These are phyloP conservation scores for Irpex sp. DNA, from an alignment of 1,284 basidiomycete genomes.

Conservation along the genomic window DNA sequence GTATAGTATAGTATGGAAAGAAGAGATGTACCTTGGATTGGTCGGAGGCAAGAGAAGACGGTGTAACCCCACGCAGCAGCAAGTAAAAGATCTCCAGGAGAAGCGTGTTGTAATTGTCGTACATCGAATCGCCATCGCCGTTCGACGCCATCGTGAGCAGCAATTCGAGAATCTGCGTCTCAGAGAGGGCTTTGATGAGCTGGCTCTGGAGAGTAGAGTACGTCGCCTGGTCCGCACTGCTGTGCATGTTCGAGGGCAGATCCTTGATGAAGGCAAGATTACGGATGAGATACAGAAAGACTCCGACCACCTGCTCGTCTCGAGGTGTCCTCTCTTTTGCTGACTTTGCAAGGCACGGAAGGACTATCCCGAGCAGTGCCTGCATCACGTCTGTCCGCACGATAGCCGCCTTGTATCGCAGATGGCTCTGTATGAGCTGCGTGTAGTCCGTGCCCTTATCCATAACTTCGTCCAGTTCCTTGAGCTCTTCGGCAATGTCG, in stretches of 20 bases:
- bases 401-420: slow-evolving; percentile 83
- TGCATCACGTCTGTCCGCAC: slow-evolving; percentile 64
- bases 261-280: slow-evolving; percentile 91
- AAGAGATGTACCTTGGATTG: slow-evolving; percentile 57
- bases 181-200: slow-evolving; percentile 68
- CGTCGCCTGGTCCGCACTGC: slow-evolving; percentile 74
- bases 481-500: slow-evolving; percentile 87
- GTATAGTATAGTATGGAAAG: not conserved
- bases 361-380: slow-evolving; percentile 63
- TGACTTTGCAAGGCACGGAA: slow-evolving; percentile 66
- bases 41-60: slow-evolving; percentile 58
- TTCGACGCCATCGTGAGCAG: slow-evolving; percentile 83
- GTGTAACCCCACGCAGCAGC: slow-evolving; percentile 74
- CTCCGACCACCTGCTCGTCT: slow-evolving; percentile 83
- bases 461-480: slow-evolving; percentile 79
- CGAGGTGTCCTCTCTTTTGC: slow-evolving; percentile 66
- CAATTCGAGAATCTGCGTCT: slow-evolving; percentile 74
- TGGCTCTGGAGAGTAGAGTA: slow-evolving; percentile 74
- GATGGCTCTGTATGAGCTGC: slow-evolving; percentile 73
- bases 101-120: slow-evolving; percentile 83
- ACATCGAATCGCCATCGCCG: slow-evolving; percentile 63
- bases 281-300: slow-evolving; percentile 86
- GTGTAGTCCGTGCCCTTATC: slow-evolving; percentile 85
- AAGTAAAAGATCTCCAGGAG: slow-evolving; percentile 89
- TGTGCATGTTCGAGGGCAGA: slow-evolving; percentile 61